These are phyloP conservation scores for Ganoderma sp. DNA, from an alignment of 1,284 basidiomycete species.

Conservation along the genomic window DNA sequence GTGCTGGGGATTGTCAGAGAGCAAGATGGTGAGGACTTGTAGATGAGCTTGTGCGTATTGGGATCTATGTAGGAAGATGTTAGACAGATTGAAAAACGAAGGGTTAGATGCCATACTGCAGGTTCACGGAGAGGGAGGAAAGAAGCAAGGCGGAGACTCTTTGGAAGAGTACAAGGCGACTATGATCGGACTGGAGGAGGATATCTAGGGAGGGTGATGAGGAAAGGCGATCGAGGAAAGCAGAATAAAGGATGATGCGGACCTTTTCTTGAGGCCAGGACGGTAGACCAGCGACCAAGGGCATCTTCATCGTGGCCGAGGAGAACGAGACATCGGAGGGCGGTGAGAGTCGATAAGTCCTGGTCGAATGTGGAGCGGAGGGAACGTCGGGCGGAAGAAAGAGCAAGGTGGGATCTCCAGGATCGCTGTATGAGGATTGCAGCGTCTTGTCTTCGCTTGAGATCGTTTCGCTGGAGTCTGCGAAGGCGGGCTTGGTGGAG, in stretches of 20 bases:
- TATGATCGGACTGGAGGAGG: constrained; percentile 51
- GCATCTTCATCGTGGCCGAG: constrained; percentile 60
- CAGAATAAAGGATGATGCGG: background rate
- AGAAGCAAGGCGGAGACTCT: constrained; percentile 57
- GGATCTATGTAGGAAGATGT: constrained; percentile 42
- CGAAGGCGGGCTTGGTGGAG: constrained; percentile 65
- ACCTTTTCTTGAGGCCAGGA: constrained; percentile 49
- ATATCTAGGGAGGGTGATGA: constrained; percentile 41
- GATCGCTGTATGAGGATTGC: constrained; percentile 70
- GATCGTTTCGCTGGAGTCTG: constrained; percentile 61
- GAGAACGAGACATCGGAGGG: constrained; percentile 64
- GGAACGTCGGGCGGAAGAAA: constrained; percentile 46
- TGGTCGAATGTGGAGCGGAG: constrained; percentile 54
- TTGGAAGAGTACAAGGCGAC: constrained; percentile 64
- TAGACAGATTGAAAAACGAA: background rate
- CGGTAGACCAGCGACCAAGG: constrained; percentile 58
- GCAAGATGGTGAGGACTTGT: constrained; percentile 46
- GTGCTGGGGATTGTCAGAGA: constrained; percentile 38
- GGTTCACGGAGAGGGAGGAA: constrained; percentile 51
- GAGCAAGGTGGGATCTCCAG: constrained; percentile 61
- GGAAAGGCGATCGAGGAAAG: background rate
- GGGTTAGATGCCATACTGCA: constrained; percentile 49
- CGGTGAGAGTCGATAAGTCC: constrained; percentile 57
- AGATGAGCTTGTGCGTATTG: constrained; percentile 47
- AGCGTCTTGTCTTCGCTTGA: constrained; percentile 59